These are phyloP conservation scores for Aspergillus viridinutans DNA, from an alignment of 2,329 filamentous ascomycete genomes.

Conservation along the genomic window DNA sequence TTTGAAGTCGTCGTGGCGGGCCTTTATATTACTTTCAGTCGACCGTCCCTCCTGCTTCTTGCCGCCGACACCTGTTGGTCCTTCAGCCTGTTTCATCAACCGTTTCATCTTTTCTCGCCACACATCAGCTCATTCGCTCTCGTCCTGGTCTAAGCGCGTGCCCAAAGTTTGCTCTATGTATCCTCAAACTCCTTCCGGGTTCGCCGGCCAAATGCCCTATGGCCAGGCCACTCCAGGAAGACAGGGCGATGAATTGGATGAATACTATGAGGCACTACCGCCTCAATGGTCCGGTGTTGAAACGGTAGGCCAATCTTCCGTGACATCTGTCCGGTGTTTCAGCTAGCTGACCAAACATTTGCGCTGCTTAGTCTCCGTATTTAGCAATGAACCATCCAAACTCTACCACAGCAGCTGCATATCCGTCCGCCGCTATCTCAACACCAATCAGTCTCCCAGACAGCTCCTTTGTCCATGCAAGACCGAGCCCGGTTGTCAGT, in stretches of 20 bases:
- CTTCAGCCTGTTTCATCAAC: conserved; percentile 13
- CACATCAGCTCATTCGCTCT: conserved; percentile 3
- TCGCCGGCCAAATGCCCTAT: conserved; percentile 26
- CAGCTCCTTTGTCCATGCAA: conserved; percentile 26
- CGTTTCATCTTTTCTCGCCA: conserved; percentile 23
- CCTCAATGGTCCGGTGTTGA: conserved; percentile 27
- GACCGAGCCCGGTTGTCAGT: conserved; percentile 33
- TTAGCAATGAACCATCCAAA: conserved; percentile 28
- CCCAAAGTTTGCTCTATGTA: conserved; percentile 20
- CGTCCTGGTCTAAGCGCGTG: conserved; percentile 2
- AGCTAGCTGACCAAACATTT: conserved; percentile 8
- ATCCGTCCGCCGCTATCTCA: conserved; percentile 26
- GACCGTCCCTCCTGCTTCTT: background rate
- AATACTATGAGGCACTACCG: conserved; percentile 25
- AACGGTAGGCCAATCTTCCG: conserved; percentile 24
- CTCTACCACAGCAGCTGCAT: conserved; percentile 24
- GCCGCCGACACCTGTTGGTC: background rate
- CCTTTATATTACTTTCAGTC: background rate
- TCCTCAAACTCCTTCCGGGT: conserved; percentile 15
- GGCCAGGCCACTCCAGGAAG: conserved; percentile 14
- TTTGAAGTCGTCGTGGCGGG: background rate
- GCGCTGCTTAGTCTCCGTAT: conserved; percentile 20
- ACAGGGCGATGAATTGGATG: conserved; percentile 24
- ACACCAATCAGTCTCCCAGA: conserved; percentile 40
- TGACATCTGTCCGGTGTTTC: background rate